Evolutionary conservation across 2,329 filamentous ascomycete species (phyloP).

Genomic region (Aureobasidium sp.): DNA sequence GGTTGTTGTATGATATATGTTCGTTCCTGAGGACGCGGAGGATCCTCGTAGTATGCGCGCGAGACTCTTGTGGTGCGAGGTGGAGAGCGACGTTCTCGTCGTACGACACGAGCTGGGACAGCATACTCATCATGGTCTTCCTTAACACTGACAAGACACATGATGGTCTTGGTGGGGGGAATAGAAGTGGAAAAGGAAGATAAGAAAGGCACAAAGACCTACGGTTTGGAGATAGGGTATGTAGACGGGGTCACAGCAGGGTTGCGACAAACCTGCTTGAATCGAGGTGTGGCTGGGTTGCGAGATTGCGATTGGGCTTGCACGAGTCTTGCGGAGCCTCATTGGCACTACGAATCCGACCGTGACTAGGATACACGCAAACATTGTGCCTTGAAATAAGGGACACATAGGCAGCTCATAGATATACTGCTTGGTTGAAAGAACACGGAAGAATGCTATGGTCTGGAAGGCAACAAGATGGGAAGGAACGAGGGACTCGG

Average conservation of each 20-base stretch:
- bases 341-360: not conserved
- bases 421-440: too few relatives aligned
- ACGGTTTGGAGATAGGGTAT: not conserved
- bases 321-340: not conserved
- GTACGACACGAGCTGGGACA: constrained; percentile 25
- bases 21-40: constrained; percentile 16
- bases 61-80: constrained; percentile 17
- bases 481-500: not conserved
- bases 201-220: not conserved
- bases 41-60: constrained; percentile 15
- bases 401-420: too few relatives aligned
- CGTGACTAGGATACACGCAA: not conserved
- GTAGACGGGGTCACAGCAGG: not conserved
- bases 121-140: constrained; percentile 30
- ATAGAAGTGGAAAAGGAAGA: not conserved
- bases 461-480: not conserved
- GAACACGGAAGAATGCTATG: not conserved
- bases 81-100: constrained; percentile 20
- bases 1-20: constrained; percentile 14
- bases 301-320: constrained; percentile 12
- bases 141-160: constrained; percentile 40
- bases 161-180: constrained; percentile 13
- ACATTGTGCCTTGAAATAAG: not conserved
- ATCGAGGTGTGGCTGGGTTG: constrained; percentile 2
- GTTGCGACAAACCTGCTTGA: not conserved